phyloP scores from a whole-genome alignment of 2,329 filamentous ascomycete genomes.

The Nemania bipapillata region DNA sequence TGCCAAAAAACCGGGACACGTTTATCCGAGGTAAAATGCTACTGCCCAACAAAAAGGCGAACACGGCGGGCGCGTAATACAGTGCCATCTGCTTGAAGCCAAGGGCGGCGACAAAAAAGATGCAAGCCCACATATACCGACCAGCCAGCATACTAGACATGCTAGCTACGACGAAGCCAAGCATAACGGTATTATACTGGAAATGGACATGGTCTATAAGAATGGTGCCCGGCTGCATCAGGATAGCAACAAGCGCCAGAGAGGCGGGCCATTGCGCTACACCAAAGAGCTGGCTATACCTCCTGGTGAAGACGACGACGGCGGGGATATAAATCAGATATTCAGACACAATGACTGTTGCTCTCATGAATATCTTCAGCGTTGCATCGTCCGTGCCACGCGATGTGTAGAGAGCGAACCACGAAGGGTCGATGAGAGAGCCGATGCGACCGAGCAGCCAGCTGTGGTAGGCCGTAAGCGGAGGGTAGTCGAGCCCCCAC shows the following conservation, averaged over 20 bases:
- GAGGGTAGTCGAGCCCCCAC: constrained; percentile 98
- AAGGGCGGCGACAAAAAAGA: constrained; percentile 93
- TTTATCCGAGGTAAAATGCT: constrained; percentile 82
- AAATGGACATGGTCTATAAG: constrained; percentile 87
- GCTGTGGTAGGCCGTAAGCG: constrained; percentile 97
- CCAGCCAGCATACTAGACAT: constrained; percentile 90
- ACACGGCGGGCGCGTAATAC: constrained; percentile 93
- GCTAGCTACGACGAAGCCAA: constrained; percentile 86
- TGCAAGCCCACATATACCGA: constrained; percentile 84
- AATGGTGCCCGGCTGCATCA: constrained; percentile 91
- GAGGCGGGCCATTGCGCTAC: constrained; percentile 84
- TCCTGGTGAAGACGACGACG: constrained; percentile 82
- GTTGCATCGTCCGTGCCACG: constrained; percentile 80
- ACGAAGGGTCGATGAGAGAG: constrained; percentile 77
- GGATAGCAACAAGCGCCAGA: constrained; percentile 85
- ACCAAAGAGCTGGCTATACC: constrained; percentile 78
- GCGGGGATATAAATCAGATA: constrained; percentile 90
- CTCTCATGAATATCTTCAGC: constrained; percentile 95
- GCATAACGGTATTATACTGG: constrained; percentile 99
- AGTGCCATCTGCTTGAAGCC: constrained; percentile 99
- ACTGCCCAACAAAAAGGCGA: constrained; percentile 87
- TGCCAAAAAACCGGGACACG: constrained; percentile 74
- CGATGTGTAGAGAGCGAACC: constrained; percentile 88
- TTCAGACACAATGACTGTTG: constrained; percentile 88
- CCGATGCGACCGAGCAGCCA: constrained; percentile 93